Evolutionary conservation across 805 yeast genomes (phyloP), one percentile per base, ranked within the genome.

Genomic region (Lipomyces yamanashiensis): DNA sequence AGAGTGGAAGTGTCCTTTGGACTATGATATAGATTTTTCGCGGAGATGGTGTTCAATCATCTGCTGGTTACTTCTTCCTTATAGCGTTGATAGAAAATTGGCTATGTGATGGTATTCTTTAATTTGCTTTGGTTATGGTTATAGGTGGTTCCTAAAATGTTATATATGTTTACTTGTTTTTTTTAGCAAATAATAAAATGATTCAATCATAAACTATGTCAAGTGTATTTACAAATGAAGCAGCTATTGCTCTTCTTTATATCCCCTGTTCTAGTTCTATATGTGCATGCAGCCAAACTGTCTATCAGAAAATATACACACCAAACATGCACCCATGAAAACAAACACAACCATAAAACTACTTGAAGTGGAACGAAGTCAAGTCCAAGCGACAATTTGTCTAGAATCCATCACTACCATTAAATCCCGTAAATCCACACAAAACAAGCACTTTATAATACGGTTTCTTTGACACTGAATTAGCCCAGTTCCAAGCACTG

Each of bases 401-500:
- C 49, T 66, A 70, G 64, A 85, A 85, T 0, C 89, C 89, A 63
- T 87, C 91, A 9, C 79, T 74, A 23, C 92, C 92, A 67, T 89
- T 88, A 74, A 89, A 89, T 15, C 92, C 92, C 21, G 85, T 81
- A 72, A 89, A 89, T 0, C 92, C 91, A 19, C 88, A 78, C 54
- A 89, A 74, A 52, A 89, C 72, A 73, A 89, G 88, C 53, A 85
- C 78, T 71, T 82, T 83, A 62, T 80, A 83, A 73, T 87, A 89
- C n/a, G 82, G 80, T 70, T 87, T 88, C 72, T 87, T 86, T 33
- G 85, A 77, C 47, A 89, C 84, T 67, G 82, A 82, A 72, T 88
- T 89, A 60, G 92, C 88, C 81, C 90, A 89, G 71, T 88, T 89
- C 90, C 93, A 89, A 1, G 92, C 90, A 59, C 89, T 84, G 0